Conservation (phyloP, 257 asterid species). For the Plectranthus barbatus region DNA sequence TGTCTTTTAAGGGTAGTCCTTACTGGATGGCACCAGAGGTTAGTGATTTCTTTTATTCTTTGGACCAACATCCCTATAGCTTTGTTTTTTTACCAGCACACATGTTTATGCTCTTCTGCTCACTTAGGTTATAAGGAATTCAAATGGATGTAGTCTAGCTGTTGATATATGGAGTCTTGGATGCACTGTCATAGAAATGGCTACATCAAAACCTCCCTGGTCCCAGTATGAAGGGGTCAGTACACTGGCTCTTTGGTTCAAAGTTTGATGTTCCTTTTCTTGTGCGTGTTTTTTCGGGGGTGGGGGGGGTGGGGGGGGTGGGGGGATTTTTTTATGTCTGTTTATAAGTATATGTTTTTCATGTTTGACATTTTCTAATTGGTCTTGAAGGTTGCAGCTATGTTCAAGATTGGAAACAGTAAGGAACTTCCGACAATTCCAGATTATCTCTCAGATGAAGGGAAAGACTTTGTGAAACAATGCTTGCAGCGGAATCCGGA, state of each 20-base stretch:
- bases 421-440: slow-evolving; percentile 96
- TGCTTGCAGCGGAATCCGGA: slow-evolving; percentile 86
- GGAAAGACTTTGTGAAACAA: slow-evolving; percentile 78
- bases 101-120: slow-evolving; percentile 4
- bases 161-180: slow-evolving; percentile 99
- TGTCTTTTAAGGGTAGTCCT: slow-evolving; percentile 97
- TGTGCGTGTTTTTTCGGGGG: background rate
- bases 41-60: slow-evolving; percentile 7
- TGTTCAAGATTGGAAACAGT: slow-evolving; percentile 96
- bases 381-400: slow-evolving; percentile 78
- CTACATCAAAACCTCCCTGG: slow-evolving; percentile 97
- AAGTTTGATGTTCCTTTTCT: background rate
- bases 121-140: slow-evolving; percentile 53
- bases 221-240: slow-evolving; percentile 99
- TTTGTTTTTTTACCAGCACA: slow-evolving; percentile 1
- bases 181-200: slow-evolving; percentile 98
- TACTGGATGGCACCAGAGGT: slow-evolving; percentile 99
- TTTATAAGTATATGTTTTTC: background rate
- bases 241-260: slow-evolving; percentile 17
- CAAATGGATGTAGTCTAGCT: slow-evolving; percentile 88
- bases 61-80: background rate
- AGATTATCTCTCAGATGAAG: slow-evolving; percentile 78
- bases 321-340: background rate
- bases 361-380: slow-evolving; percentile 21
- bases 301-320: too few species aligned